These are phyloP conservation scores for Lizanozyma gosingica DNA, from an alignment of 1,139 yeast species.

Conservation along the genomic window DNA sequence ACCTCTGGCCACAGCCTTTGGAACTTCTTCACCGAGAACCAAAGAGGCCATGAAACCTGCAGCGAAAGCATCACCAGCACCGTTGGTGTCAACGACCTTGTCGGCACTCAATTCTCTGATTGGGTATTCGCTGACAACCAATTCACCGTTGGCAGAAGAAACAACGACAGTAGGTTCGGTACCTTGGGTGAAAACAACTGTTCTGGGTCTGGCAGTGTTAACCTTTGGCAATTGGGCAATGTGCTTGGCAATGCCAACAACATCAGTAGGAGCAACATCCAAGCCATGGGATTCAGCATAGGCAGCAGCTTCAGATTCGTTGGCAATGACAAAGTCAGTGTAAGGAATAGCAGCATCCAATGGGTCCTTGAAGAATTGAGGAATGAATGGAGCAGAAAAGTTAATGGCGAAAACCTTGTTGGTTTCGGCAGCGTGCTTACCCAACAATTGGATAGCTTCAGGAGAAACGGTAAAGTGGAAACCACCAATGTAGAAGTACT, in stretches of 20 bases:
- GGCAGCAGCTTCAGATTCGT: slow-evolving; percentile 95
- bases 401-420: slow-evolving; percentile 81
- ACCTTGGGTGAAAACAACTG: slow-evolving; percentile 90
- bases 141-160: slow-evolving; percentile 36
- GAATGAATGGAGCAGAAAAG: slow-evolving; percentile 94
- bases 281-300: slow-evolving; percentile 80
- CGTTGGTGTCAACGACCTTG: slow-evolving; percentile 85
- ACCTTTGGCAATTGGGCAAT: slow-evolving; percentile 75
- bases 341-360: slow-evolving; percentile 74
- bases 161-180: slow-evolving; percentile 80
- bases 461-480: slow-evolving; percentile 98
- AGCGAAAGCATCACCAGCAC: slow-evolving; percentile 99
- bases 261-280: slow-evolving; percentile 44
- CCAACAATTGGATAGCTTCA: slow-evolving; percentile 82
- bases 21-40: slow-evolving; percentile 61
- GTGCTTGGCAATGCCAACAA: slow-evolving; percentile 70
- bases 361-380: slow-evolving; percentile 91
- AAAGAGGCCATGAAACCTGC: slow-evolving; percentile 93
- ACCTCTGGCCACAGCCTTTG: slow-evolving; percentile 69
- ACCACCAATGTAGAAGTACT: slow-evolving; percentile 88
- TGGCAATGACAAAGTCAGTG: slow-evolving; percentile 88
- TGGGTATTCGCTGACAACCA: slow-evolving; percentile 43
- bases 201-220: slow-evolving; percentile 64
- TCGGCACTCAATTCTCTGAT: slow-evolving; percentile 63
- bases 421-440: slow-evolving; percentile 71